phyloP scores from a whole-genome alignment of 1,284 basidiomycete genomes.

The Abortiporus biennis region DNA sequence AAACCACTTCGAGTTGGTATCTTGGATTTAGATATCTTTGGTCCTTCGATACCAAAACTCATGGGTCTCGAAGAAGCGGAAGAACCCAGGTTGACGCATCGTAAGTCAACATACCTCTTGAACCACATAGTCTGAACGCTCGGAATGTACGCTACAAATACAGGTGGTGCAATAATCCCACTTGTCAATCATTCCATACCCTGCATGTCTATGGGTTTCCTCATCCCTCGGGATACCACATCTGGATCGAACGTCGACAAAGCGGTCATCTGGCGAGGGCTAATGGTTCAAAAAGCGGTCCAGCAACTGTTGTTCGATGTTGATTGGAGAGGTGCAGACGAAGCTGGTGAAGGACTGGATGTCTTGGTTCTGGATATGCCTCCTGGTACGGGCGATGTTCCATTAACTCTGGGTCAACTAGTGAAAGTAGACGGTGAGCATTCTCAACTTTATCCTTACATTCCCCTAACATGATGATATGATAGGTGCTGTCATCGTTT shows the following conservation, averaged over 20 bases:
- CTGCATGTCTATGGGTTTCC: constrained; percentile 97
- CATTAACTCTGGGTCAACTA: constrained; percentile 88
- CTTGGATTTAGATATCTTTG: constrained; percentile 94
- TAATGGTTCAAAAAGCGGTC: constrained; percentile 99
- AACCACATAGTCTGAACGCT: no score
- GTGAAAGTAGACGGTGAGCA: constrained; percentile 77
- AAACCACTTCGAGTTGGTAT: constrained; percentile 68
- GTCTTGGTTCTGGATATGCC: constrained; percentile 95
- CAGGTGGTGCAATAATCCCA: constrained; percentile 79
- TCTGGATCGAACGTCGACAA: constrained; percentile 52
- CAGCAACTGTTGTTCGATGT: constrained; percentile 97
- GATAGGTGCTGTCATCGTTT: constrained; percentile 86
- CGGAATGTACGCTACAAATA: no score
- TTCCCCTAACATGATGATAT: not conserved
- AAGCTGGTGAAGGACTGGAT: constrained; percentile 54
- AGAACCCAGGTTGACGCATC: constrained; percentile 73
- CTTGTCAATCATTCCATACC: constrained; percentile 86
- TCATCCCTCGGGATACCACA: constrained; percentile 48
- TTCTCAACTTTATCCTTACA: not conserved
- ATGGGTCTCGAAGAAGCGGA: constrained; percentile 84
- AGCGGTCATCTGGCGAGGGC: constrained; percentile 91
- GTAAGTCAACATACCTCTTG: constrained; percentile 2
- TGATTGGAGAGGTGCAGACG: constrained; percentile 66
- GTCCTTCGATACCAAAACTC: constrained; percentile 91
- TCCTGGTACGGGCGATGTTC: constrained; percentile 95